Evolutionary conservation across 345 rosid species (phyloP), one percentile per base, ranked within the genome.

Genomic region (Pugionium cornutum): DNA sequence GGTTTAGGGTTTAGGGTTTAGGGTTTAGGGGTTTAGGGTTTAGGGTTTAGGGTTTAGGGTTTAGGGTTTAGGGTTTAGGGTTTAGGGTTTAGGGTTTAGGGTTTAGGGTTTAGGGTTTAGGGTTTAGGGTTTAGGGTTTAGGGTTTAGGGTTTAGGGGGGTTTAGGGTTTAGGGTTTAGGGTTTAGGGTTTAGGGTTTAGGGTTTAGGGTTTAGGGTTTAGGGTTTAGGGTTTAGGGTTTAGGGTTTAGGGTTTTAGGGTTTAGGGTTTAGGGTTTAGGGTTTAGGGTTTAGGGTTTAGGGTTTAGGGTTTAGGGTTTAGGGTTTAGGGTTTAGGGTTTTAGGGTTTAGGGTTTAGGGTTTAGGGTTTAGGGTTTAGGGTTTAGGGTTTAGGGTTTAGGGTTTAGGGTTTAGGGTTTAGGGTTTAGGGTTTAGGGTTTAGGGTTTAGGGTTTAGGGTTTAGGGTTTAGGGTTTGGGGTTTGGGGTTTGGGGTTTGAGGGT

Each of bases 251-350:
- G 75, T 36, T 57, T 64, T 64, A 49, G 62, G 75, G 78, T 69
- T 75, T 57, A 57, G 75, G 75, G 75, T 75, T 69, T 56, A 50
- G 67, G 71, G 70, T 75, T 68, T 67, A 42, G 73, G 69, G 57
- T 67, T 67, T 41, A 37, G 74, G 75, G 43, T 57, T 57, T 57
- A 39, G 43, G 62, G 62, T 57, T 36, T 57, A 57, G 62, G 62
- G 43, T 57, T 36, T 9, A 39, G 62, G 41, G 41, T 57, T 33
- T 26, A 30, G 62, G 30, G 41, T 57, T 57, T 57, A 30, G 60
- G 40, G 60, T 30, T 55, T 33, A 57, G 62, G 62, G 62, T 57
- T 36, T 57, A 37, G 43, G 26, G 62, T 10, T 27, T 57, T 57
- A 37, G 34, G 62, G 62, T 46, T 57, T 36, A 37, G 26, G 43